phyloP scores from a whole-genome alignment of 305 asterid genomes.

The Andrographis paniculata region DNA sequence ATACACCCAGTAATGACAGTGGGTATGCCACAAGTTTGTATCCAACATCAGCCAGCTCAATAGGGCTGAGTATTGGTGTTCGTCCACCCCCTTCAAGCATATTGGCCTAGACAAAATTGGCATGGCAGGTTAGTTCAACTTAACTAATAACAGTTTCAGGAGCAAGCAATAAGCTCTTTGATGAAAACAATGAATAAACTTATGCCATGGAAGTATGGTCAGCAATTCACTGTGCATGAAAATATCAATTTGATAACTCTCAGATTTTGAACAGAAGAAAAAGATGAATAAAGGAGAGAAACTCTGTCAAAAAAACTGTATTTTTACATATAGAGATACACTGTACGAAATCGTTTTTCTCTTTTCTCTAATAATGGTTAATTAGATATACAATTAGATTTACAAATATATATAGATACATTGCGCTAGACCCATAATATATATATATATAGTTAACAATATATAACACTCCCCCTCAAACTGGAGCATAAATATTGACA shows the following conservation, averaged over 20 bases:
- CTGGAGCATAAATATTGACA: too few relatives aligned
- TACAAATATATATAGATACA: too few relatives aligned
- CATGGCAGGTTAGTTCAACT: slow-evolving; percentile 16
- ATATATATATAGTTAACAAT: too few relatives aligned
- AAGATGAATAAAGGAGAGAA: too few relatives aligned
- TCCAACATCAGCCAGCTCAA: slow-evolving; percentile 81
- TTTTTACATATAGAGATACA: too few relatives aligned
- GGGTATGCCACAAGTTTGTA: slow-evolving; percentile 92
- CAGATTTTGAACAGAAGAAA: too few relatives aligned
- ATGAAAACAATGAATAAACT: slow-evolving; percentile 4
- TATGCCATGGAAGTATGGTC: slow-evolving; percentile 13
- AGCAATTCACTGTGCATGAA: slow-evolving; percentile 5
- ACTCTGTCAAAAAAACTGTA: too few relatives aligned
- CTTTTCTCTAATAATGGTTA: too few relatives aligned
- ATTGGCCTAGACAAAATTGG: slow-evolving; percentile 55
- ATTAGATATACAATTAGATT: too few relatives aligned
- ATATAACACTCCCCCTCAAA: too few relatives aligned
- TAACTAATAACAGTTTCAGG: not conserved
- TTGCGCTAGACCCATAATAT: too few relatives aligned
- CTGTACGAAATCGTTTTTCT: too few relatives aligned
- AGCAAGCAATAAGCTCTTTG: slow-evolving; percentile 12
- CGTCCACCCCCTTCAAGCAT: slow-evolving; percentile 99
- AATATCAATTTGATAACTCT: not conserved
- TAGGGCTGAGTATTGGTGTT: slow-evolving; percentile 82
- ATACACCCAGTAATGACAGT: slow-evolving; percentile 79